These are phyloP conservation scores for Phytophthora rubi DNA, from an alignment of 352 stramenopile genomes.

Conservation along the genomic window DNA sequence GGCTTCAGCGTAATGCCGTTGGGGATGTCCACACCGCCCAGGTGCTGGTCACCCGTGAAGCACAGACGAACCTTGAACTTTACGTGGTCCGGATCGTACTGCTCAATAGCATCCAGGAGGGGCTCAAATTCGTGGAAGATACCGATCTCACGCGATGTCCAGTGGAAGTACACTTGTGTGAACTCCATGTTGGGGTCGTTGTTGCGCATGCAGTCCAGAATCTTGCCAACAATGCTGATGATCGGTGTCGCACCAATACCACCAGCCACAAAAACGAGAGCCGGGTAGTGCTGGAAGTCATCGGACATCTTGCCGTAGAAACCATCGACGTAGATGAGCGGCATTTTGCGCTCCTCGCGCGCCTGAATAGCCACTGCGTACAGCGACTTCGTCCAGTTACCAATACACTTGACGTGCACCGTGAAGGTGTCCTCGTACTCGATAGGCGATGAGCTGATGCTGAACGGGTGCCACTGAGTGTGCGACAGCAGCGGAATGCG, in stretches of 20 bases:
- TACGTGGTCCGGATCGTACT: conserved; percentile 72
- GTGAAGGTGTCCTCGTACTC: conserved; percentile 88
- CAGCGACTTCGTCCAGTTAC: conserved; percentile 80
- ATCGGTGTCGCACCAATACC: conserved; percentile 91
- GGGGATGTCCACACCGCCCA: conserved; percentile 73
- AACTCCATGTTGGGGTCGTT: conserved; percentile 73
- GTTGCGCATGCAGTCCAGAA: conserved; percentile 82
- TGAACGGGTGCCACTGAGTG: conserved; percentile 88
- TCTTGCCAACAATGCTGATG: conserved; percentile 89
- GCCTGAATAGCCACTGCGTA: conserved; percentile 79
- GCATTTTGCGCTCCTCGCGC: conserved; percentile 78
- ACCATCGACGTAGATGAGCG: conserved; percentile 83
- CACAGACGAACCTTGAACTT: conserved; percentile 78
- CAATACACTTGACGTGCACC: conserved; percentile 81
- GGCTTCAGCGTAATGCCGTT: conserved; percentile 80
- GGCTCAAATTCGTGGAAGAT: conserved; percentile 89
- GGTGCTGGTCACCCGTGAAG: conserved; percentile 83
- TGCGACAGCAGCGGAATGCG: conserved; percentile 73
- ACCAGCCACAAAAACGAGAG: conserved; percentile 80
- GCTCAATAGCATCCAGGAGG: conserved; percentile 76
- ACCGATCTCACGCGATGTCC: conserved; percentile 83
- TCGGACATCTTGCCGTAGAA: conserved; percentile 89
- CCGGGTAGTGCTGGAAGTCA: conserved; percentile 82
- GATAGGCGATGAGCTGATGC: conserved; percentile 85
- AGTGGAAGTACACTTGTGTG: conserved; percentile 86